Evolutionary conservation across 1,284 basidiomycete species (phyloP), one percentile per base, ranked within the genome.

Genomic region (Malassezia dermatis): DNA sequence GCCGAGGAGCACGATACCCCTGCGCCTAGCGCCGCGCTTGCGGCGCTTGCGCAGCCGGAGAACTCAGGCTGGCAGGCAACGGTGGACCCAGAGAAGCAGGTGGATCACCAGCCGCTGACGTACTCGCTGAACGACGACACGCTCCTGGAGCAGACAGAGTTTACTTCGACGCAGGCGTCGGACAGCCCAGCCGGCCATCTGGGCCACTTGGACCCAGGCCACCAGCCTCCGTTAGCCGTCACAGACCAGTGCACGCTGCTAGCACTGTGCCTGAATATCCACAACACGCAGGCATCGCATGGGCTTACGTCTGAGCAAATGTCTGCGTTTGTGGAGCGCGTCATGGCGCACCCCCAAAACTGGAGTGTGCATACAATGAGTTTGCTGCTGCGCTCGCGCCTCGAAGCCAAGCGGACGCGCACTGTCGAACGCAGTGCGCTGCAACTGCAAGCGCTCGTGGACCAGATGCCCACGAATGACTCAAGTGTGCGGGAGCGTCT

Each of bases 51-150:
- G 39, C n/a, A 30, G 23, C 37, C 48, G 24, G 39, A 31, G 26
- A 30, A 39, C 26, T 30, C 35, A 15, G 48, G 48, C 21, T 70
- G 63, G 57, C 59, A 62, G 12, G 43, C 62, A 15, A 58, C 66
- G 3, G 61, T 63, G 17, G 64, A 65, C 43, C 55, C 61, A 11
- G 55, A 43, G 12, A 61, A 62, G 31, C 62, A 65, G 45, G 60
- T 65, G 23, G 58, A 67, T 8, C 69, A 76, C 62, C 59, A 75
- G 45, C 94, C 93, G 11, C 83, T 89, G 71, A 85, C 84, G 1
- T 78, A 94, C 27, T 78, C 80, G 2, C 81, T 98, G 50, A 94
- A 98, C 75, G 94, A 98, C 76, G 94, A 99, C 76, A 95, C 90
- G 0, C 80, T 99, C 10, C 81, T 99, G 40, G 94, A 99, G 76